Evolutionary conservation across 2,329 filamentous ascomycete genomes (phyloP), one percentile per base, ranked within the genome.

Genomic region (Penicillium concentricum): DNA sequence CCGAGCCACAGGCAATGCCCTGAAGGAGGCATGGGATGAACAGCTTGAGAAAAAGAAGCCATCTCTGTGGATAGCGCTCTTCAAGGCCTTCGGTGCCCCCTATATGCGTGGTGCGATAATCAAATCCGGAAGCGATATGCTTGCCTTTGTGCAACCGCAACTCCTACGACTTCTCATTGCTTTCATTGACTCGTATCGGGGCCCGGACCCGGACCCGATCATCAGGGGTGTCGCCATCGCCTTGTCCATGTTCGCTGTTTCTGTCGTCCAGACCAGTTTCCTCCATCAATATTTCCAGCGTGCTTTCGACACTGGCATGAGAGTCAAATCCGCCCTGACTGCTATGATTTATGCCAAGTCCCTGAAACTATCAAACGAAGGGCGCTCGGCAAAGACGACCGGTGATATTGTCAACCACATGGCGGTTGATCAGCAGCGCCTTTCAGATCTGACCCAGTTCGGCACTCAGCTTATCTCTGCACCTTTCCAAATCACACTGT

Each of bases 351-450:
- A 99, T 74, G 84, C 87, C 57, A 99, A 99, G 77, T 89, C 92
- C 0, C 82, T 97, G 60, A 88, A 86, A 61, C 81, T 99, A 18
- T 97, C 93, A 5, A 97, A 96, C 67, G 94, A 99, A 76, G 94
- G 94, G 9, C 86, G 93, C 52, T 84, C 92, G 2, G 78, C 87
- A 43, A 97, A 97, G 77, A 90, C 91, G 0, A 99, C 94, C 0
- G 94, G 94, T 56, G 95, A 99, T 69, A 97, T 99, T 69, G 94
- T 99, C 72, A 99, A 99, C 72, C 94, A 96, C 76, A 99, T 99
- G 93, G 94, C 95, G 44, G 93, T 99, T 10, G 94, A 99, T 72
- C 93, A 93, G 15, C 94, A 99, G 75, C 88, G 95, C 63, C 82
- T 99, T 18, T 90, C 97, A 69, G 94, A 99, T 75, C 80, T 99